A percentile compares a stretch with the other conserved stretches of the same genome.
Conservation (phyloP, 2,329 filamentous ascomycete genomes). For the Fusarium xyrophilum region DNA sequence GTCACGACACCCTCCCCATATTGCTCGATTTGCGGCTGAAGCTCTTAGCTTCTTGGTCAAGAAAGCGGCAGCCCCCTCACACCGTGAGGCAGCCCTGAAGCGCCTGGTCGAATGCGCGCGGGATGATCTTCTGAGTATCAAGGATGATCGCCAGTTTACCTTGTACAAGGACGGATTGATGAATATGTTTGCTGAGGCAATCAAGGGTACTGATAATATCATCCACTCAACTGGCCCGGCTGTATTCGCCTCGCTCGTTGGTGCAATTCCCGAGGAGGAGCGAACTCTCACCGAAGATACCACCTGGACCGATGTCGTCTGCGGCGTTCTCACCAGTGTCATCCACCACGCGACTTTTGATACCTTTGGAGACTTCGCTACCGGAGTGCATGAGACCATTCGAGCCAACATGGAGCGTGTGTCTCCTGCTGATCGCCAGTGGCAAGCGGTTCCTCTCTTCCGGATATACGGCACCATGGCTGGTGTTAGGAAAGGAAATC, state of each 20-base stretch:
- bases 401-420: slow-evolving; percentile 47
- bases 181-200: slow-evolving; percentile 87
- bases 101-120: slow-evolving; percentile 76
- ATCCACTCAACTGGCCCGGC: slow-evolving; percentile 66
- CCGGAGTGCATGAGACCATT: slow-evolving; percentile 64
- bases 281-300: slow-evolving; percentile 54
- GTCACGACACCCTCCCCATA: slow-evolving; percentile 80
- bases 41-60: slow-evolving; percentile 92
- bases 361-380: slow-evolving; percentile 73
- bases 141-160: slow-evolving; percentile 63
- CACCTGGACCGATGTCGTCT: slow-evolving; percentile 70
- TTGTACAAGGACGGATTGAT: slow-evolving; percentile 88
- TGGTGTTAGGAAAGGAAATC: slow-evolving; percentile 81
- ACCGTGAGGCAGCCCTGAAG: slow-evolving; percentile 75
- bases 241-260: slow-evolving; percentile 60
- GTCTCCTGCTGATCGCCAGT: slow-evolving; percentile 25
- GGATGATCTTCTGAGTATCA: slow-evolving; percentile 66
- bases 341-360: slow-evolving; percentile 81
- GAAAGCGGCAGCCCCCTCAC: slow-evolving; percentile 81
- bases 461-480: slow-evolving; percentile 71
- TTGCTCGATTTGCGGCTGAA: slow-evolving; percentile 91
- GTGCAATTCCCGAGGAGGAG: slow-evolving; percentile 58
- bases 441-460: slow-evolving; percentile 57
- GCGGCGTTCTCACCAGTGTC: slow-evolving; percentile 78
- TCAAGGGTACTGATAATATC: slow-evolving; percentile 66